phyloP scores from a whole-genome alignment of 305 asterid species.

The Rubia balearica region DNA sequence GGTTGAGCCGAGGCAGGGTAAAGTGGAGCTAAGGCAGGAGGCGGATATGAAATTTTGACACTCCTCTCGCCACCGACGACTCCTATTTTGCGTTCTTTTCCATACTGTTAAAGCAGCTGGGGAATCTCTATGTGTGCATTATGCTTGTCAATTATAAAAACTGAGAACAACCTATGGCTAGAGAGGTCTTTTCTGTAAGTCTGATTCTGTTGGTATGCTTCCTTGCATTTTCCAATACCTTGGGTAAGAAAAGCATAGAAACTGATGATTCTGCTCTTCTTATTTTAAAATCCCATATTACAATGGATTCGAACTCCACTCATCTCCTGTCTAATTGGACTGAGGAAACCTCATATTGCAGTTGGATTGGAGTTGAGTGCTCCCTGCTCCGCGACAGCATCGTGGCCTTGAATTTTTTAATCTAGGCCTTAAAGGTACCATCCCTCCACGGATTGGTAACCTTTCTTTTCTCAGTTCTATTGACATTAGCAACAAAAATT shows the following conservation, averaged over 20 bases:
- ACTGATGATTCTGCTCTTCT: slow-evolving; percentile 7
- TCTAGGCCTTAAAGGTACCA: slow-evolving; percentile 2
- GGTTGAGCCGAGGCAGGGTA: too few species aligned
- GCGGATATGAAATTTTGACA: too few species aligned
- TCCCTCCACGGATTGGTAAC: too few species aligned
- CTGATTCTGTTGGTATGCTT: background rate
- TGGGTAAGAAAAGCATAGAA: background rate
- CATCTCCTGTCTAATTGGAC: slow-evolving; percentile 9
- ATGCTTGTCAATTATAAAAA: too few species aligned
- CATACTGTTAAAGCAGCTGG: too few species aligned
- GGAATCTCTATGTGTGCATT: too few species aligned
- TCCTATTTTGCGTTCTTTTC: too few species aligned
- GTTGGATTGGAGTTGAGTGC: slow-evolving; percentile 16
- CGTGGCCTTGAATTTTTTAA: slow-evolving; percentile 12
- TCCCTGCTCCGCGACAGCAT: slow-evolving; percentile 8
- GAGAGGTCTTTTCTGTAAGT: background rate
- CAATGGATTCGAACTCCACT: slow-evolving; percentile 1
- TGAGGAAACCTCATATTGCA: slow-evolving; percentile 1
- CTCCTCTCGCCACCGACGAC: too few species aligned
- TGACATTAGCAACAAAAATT: too few species aligned
- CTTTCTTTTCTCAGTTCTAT: too few species aligned
- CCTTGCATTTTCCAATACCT: background rate
- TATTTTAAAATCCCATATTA: slow-evolving; percentile 17
- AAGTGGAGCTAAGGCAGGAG: too few species aligned
- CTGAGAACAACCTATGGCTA: background rate